phyloP scores from a whole-genome alignment of 441 rosid species.

The Corymbia calophylla region DNA sequence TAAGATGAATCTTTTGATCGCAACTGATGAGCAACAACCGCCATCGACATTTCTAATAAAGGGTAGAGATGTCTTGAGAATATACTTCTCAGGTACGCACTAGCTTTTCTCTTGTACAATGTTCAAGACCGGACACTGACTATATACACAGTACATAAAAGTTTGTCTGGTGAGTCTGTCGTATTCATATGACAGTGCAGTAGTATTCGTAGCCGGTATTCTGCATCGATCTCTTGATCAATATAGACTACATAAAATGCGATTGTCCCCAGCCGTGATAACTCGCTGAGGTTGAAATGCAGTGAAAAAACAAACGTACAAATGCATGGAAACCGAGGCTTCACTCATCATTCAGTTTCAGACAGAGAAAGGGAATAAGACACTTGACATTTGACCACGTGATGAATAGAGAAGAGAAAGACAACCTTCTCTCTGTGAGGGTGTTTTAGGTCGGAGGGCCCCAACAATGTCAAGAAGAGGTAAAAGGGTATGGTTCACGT shows the following conservation, averaged over 20 bases:
- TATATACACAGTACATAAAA: background rate
- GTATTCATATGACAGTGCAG: background rate
- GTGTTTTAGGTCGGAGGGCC: background rate
- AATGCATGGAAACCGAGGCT: background rate
- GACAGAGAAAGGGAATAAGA: background rate
- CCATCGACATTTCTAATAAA: background rate
- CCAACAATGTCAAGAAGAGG: slow-evolving; percentile 8
- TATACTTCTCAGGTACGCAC: background rate
- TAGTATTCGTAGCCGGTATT: background rate
- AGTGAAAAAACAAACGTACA: background rate
- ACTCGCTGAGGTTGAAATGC: background rate
- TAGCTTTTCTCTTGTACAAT: background rate
- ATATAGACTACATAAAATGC: background rate
- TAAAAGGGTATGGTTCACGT: slow-evolving; percentile 41
- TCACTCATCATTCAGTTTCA: background rate
- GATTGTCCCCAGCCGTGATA: background rate
- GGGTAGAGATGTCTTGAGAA: background rate
- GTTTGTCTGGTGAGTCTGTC: background rate
- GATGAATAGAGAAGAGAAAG: background rate
- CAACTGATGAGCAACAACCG: background rate
- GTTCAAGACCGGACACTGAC: background rate
- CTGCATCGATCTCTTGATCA: background rate
- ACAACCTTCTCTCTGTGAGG: background rate
- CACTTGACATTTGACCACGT: background rate
- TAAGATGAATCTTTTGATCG: background rate